Evolutionary conservation across 805 yeast genomes (phyloP).

Genomic region (Suhomyces canberraensis): DNA sequence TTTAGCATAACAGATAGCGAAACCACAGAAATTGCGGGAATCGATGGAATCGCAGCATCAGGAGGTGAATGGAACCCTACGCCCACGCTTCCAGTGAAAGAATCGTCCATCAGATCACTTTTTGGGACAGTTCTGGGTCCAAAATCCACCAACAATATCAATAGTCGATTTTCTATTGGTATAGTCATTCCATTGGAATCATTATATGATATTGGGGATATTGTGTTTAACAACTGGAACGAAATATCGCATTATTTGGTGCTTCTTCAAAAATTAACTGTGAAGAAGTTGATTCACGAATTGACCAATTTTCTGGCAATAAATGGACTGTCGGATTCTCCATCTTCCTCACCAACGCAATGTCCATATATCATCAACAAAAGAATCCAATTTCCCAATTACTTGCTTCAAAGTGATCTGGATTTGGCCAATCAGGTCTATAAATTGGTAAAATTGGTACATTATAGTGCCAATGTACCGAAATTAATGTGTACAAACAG

Average conservation of each 20-base stretch:
- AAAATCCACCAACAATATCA: slow-evolving; percentile 15
- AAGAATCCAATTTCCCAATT: slow-evolving; percentile 35
- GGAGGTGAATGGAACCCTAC: slow-evolving; percentile 39
- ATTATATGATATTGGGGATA: slow-evolving; percentile 31
- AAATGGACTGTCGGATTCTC: background rate
- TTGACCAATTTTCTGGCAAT: slow-evolving; percentile 8
- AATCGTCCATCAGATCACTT: slow-evolving; percentile 13
- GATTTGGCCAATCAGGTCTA: slow-evolving; percentile 41
- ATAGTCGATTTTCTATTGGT: slow-evolving; percentile 46
- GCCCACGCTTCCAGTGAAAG: slow-evolving; percentile 33
- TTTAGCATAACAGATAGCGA: slow-evolving; percentile 36
- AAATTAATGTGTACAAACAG: slow-evolving; percentile 41
- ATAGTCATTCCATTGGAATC: slow-evolving; percentile 45
- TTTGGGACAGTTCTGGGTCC: too few relatives aligned
- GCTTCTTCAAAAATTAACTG: slow-evolving; percentile 36
- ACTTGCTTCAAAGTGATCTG: slow-evolving; percentile 39
- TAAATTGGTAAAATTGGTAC: slow-evolving; percentile 35
- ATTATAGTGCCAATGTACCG: slow-evolving; percentile 44
- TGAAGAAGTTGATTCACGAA: slow-evolving; percentile 32
- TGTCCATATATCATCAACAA: slow-evolving; percentile 28
- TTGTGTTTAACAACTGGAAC: slow-evolving; percentile 48
- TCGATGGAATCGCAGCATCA: slow-evolving; percentile 2
- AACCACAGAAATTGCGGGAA: background rate
- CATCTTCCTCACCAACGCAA: slow-evolving; percentile 6
- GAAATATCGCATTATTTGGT: slow-evolving; percentile 41